Evolutionary conservation across 2,329 filamentous ascomycete species (phyloP), one percentile per base, ranked within the genome.

Genomic region (Diplocarpon rosae): DNA sequence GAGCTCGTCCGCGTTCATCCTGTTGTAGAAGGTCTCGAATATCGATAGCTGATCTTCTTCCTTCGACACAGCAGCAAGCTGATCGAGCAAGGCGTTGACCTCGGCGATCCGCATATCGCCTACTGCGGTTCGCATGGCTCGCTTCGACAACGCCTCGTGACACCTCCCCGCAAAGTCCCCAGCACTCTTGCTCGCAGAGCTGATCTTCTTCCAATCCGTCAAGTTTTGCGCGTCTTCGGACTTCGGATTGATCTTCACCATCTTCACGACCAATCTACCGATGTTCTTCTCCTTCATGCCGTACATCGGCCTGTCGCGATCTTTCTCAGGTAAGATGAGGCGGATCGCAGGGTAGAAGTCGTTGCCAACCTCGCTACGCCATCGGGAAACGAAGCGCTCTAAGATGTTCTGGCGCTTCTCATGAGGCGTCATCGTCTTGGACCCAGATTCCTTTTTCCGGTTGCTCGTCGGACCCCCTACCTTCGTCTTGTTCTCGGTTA

Each of bases 341-440:
- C 92, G 80, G 63, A 98, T 75, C 1, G 87, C 90, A 0, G 92
- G 92, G 60, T 92, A 96, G 56, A 98, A 85, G 63, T 98, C 92
- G 55, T 86, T 69, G 20, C 92, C 92, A 16, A 95, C 89, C 49
- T 95, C 81, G 45, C 78, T 78, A 32, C 89, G 78, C 92, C 92
- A 98, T 62, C 78, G 75, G 12, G 76, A 74, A 54, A 98, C 86
- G 67, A 95, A 98, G 7, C 82, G 73, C 44, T 89, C 78, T 52
- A 98, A 87, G 53, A 95, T 84, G 55, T 80, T 77, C 1, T 83
- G 76, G 31, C 87, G 78, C 50, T 83, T 75, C 61, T 95, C 88
- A 53, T 90, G 78, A 0, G 86, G 81, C 3, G 79, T 80, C 8
- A 78, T 68, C 42, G 74, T 77, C 5, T 37, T 53, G 65, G 68